phyloP scores from a whole-genome alignment of 257 asterid species.

The Mentha longifolia region DNA sequence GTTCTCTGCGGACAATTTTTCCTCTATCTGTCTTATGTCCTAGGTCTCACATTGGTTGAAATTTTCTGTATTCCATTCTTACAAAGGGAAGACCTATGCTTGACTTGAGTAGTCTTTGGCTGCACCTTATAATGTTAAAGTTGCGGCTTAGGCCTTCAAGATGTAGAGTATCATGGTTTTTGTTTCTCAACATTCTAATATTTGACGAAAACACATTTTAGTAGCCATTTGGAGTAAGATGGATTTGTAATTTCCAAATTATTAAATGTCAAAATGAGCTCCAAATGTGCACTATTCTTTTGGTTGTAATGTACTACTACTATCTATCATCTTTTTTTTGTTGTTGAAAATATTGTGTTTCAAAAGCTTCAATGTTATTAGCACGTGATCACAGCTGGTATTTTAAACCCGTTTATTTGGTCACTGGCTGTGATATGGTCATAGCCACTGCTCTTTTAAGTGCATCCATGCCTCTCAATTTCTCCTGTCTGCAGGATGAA shows the following conservation, averaged over 20 bases:
- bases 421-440: too few species aligned
- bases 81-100: neutral
- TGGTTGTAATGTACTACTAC: neutral
- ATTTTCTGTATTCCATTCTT: neutral
- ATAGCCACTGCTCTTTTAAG: too few species aligned
- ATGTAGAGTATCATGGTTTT: neutral
- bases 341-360: neutral
- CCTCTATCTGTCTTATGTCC: neutral
- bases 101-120: neutral
- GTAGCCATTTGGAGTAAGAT: neutral
- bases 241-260: neutral
- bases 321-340: neutral
- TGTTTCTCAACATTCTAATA: neutral
- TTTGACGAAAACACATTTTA: neutral
- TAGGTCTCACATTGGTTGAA: neutral
- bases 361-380: constrained; percentile 3
- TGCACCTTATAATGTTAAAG: neutral
- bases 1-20: neutral
- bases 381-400: neutral
- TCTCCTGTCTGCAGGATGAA: constrained; percentile 46
- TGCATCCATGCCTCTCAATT: constrained; percentile 7
- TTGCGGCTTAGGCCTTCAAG: neutral
- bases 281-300: neutral
- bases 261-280: neutral
- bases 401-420: neutral